Evolutionary conservation across 805 yeast genomes (phyloP).

Genomic region (Saturnispora sekii): DNA sequence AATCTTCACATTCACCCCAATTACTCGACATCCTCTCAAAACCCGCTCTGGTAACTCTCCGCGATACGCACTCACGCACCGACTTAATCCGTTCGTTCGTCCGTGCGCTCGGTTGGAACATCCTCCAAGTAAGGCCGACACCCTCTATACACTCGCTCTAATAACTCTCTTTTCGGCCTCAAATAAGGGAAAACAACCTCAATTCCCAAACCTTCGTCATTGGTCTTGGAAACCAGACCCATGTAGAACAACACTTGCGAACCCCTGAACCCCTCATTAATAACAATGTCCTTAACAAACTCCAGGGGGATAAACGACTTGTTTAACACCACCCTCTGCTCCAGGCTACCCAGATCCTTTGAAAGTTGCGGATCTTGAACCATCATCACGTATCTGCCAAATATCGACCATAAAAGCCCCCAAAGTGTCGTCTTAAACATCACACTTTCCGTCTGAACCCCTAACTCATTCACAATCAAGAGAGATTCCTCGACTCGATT

Average conservation of each 20-base stretch:
- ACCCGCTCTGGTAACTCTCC: no score
- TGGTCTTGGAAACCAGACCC: conserved; percentile 41
- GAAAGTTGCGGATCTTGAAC: neutral
- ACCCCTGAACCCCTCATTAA: conserved; percentile 68
- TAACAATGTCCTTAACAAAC: conserved; percentile 51
- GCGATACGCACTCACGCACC: no score
- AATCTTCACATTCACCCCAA: no score
- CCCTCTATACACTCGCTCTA: conserved; percentile 23
- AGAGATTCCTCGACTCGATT: conserved; percentile 35
- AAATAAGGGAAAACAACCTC: conserved; percentile 25
- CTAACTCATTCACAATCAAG: conserved; percentile 37
- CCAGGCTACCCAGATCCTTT: neutral
- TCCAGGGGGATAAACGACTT: conserved; percentile 45
- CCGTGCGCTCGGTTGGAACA: neutral
- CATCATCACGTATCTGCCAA: neutral
- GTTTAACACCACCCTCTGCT: conserved; percentile 7
- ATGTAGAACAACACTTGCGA: conserved; percentile 58
- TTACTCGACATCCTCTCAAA: no score
- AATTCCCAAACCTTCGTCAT: conserved; percentile 14
- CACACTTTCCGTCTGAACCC: conserved; percentile 34
- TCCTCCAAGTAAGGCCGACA: conserved; percentile 11
- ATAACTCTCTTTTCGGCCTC: conserved; percentile 23
- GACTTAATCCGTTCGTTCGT: neutral
- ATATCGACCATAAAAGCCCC: conserved; percentile 3
- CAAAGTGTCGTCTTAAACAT: conserved; percentile 18